Evolutionary conservation across 257 asterid species (phyloP).

Genomic region (Forsythia viridissima): DNA sequence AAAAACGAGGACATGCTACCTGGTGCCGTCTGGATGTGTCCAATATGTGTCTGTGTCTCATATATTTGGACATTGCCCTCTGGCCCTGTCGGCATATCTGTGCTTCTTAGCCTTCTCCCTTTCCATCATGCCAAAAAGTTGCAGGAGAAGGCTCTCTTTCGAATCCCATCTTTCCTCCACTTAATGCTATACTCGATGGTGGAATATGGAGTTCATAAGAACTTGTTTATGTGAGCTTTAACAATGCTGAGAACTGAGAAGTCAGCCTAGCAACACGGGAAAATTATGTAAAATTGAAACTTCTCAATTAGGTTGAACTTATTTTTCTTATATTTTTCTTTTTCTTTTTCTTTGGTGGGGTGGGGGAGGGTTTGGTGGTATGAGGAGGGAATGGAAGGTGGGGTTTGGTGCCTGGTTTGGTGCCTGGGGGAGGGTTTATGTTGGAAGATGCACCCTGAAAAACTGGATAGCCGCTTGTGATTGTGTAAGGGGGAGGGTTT

Average conservation of each 20-base stretch:
- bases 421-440: background rate
- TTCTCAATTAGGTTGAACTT: too few relatives aligned
- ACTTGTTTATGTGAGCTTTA: too few relatives aligned
- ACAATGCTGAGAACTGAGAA: background rate
- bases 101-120: background rate
- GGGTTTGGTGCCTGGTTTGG: too few relatives aligned
- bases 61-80: background rate
- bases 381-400: too few relatives aligned
- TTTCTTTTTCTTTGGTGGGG: too few relatives aligned
- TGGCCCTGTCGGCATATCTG: too few relatives aligned
- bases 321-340: too few relatives aligned
- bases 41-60: background rate
- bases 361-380: background rate
- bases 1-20: background rate
- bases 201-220: background rate
- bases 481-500: background rate
- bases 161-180: background rate
- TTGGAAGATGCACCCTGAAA: background rate
- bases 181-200: background rate
- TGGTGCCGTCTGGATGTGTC: background rate
- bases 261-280: background rate
- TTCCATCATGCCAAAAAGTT: background rate
- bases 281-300: too few relatives aligned
- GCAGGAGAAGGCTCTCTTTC: background rate
- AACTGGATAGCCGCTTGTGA: background rate